Evolutionary conservation across 768 basidiomycete genomes (phyloP).

Genomic region (Dentipellis fragilis): DNA sequence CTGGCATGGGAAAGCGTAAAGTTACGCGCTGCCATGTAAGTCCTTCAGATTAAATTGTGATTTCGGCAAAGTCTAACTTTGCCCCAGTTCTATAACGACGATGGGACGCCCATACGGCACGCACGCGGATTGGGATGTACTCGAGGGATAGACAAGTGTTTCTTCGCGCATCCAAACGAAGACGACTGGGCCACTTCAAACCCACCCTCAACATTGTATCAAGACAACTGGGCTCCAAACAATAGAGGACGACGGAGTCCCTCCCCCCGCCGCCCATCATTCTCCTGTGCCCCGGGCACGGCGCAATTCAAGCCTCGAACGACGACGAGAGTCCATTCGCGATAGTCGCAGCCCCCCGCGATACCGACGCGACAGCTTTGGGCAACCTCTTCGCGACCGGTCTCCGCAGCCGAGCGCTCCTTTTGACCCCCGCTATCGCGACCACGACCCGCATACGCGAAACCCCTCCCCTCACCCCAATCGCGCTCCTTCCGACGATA

Average conservation of each 20-base stretch:
- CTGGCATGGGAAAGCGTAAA: no score
- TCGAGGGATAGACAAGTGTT: background rate
- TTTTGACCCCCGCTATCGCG: background rate
- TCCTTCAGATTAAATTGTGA: no score
- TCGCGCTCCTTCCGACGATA: background rate
- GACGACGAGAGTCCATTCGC: background rate
- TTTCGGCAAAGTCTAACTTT: slow-evolving; percentile 1
- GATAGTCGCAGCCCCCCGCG: background rate
- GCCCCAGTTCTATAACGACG: background rate
- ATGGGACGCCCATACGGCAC: background rate
- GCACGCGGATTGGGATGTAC: slow-evolving; percentile 6
- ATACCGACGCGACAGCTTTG: background rate
- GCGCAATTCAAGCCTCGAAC: background rate
- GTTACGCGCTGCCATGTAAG: background rate
- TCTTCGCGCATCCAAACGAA: slow-evolving; percentile 12
- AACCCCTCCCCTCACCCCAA: background rate
- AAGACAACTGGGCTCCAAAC: background rate
- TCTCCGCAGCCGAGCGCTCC: background rate
- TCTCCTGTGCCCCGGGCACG: background rate
- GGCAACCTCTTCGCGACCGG: background rate
- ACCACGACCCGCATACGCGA: background rate
- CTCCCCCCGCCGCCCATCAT: background rate
- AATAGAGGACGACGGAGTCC: background rate
- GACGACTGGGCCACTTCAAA: slow-evolving; percentile 3
- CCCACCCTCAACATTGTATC: background rate